Evolutionary conservation across 768 basidiomycete genomes (phyloP).

Genomic region (Suillus decipiens): DNA sequence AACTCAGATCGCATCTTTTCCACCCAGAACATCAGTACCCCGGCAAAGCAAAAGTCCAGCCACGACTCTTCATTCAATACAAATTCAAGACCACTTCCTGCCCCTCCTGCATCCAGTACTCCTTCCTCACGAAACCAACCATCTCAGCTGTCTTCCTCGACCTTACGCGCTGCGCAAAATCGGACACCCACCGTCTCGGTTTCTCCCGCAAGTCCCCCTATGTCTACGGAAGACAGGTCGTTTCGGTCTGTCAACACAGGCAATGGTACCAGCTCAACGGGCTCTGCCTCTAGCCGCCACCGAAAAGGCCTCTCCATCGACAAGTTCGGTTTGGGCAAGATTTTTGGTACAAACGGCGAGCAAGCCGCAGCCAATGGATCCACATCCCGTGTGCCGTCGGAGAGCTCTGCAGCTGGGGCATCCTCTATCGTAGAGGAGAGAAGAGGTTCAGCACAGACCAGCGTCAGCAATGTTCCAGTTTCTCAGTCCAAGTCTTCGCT

Average conservation of each 20-base stretch:
- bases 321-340: constrained; percentile 76
- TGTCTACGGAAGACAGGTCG: constrained; percentile 31
- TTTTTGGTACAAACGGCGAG: constrained; percentile 55
- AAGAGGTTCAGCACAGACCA: constrained; percentile 13
- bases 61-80: constrained; percentile 16
- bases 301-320: constrained; percentile 75
- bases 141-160: constrained; percentile 25
- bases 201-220: constrained; percentile 46
- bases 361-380: constrained; percentile 32
- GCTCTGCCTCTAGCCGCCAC: constrained; percentile 52
- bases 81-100: constrained; percentile 34
- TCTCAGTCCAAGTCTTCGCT: constrained; percentile 33
- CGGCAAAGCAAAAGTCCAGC: constrained; percentile 21
- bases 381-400: constrained; percentile 45
- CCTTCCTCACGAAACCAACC: constrained; percentile 25
- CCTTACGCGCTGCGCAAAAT: constrained; percentile 29
- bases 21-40: constrained; percentile 19
- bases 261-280: constrained; percentile 32
- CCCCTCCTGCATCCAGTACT: constrained; percentile 20
- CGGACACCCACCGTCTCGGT: constrained; percentile 36
- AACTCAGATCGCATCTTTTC: constrained; percentile 10
- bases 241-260: constrained; percentile 29
- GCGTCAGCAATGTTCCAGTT: constrained; percentile 27
- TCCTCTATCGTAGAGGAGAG: constrained; percentile 23
- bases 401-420: constrained; percentile 33